phyloP scores from a whole-genome alignment of 164 flowering plant species.

The Berberis vulgaris region DNA sequence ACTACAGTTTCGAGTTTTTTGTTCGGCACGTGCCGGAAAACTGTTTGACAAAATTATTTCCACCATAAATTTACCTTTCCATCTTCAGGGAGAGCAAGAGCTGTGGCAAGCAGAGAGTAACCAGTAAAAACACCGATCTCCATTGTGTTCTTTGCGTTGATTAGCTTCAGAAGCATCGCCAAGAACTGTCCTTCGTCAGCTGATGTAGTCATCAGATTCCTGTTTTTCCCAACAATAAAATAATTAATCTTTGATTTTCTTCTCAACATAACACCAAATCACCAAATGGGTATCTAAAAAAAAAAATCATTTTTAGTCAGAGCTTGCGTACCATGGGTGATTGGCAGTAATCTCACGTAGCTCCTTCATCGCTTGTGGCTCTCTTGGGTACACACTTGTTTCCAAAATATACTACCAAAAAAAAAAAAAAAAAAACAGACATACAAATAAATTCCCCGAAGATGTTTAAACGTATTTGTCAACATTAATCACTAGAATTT shows the following conservation, averaged over 20 bases:
- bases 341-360: constrained; percentile 50
- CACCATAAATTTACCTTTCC: constrained; percentile 30
- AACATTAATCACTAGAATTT: not conserved
- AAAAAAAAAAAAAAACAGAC: not conserved
- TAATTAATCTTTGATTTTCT: not conserved
- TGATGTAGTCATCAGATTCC: constrained; percentile 56
- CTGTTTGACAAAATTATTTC: no score
- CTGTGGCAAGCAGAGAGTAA: constrained; percentile 57
- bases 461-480: not conserved
- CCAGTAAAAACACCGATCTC: constrained; percentile 65
- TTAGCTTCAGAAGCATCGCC: constrained; percentile 51
- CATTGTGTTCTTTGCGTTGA: constrained; percentile 57
- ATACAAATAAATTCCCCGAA: not conserved
- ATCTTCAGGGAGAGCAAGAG: constrained; percentile 55
- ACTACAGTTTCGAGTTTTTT: no score
- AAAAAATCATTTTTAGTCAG: no score
- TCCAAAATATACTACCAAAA: constrained; percentile 47
- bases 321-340: no score
- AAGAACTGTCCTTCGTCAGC: constrained; percentile 67
- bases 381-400: constrained; percentile 64
- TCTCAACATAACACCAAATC: no score
- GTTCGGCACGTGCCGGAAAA: no score
- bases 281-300: no score
- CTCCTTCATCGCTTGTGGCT: constrained; percentile 45
- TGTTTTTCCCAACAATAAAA: constrained; percentile 5